Evolutionary conservation across 371 early-diverging fungal genomes (phyloP), one percentile per base, ranked within the genome.

Genomic region (Haplosporangium sp.): DNA sequence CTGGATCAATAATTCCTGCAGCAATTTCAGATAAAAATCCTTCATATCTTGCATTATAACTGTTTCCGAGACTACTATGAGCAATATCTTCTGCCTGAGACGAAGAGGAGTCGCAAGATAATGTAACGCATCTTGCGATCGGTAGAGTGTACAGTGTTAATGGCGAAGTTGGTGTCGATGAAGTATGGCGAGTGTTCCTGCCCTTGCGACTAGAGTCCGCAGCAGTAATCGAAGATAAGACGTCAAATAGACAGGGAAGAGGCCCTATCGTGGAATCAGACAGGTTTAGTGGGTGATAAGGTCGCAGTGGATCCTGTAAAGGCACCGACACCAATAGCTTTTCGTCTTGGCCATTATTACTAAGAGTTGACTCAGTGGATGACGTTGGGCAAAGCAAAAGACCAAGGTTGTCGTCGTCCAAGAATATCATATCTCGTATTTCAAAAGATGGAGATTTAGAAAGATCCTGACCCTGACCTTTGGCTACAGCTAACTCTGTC

Each of bases 111-210:
- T 9, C 39, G 44, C 13, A 44, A 47, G 34, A 53, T 17, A 17
- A 45, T 17, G 69, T 69, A 17, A 75, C 75, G 35, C 65, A 45
- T 40, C 64, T 58, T n/a, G 7, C 57, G 20, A 75, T 70, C 19
- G 75, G 75, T 10, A 75, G 53, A 0, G 70, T 60, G n/a, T 67
- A 74, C 8, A 67, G 6, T 1, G 13, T 37, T 35, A 59, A 27
- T 4, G 64, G 9, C n/a, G 15, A 10, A 37, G 19, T 11, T 11
- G 39, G 5, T 11, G 8, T 9, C 35, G 39, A 15, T 39, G 48
- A 4, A 48, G 2, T 3, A 63, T 52, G 20, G 52, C 52, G 52
- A 52, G 17, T 7, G 10, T 13, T 34, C 13, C 55, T 27, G 8
- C 15, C 10, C 20, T 55, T 55, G 19, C 55, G 10, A 55, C 27